Evolutionary conservation across 2,329 filamentous ascomycete genomes (phyloP).

Genomic region (Aspergillus sp.): DNA sequence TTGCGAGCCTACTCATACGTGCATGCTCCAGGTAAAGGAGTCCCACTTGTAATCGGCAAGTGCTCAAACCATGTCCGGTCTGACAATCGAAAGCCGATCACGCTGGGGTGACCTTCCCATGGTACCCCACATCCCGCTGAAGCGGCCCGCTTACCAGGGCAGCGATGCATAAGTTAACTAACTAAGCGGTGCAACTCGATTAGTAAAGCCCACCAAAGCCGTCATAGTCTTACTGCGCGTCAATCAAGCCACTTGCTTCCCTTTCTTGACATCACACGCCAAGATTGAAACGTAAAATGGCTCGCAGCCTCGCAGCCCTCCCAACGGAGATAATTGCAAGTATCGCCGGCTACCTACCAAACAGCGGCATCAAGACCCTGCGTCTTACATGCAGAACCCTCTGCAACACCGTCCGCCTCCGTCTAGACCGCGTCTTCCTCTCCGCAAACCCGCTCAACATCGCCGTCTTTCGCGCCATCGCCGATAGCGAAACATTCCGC

Average conservation of each 20-base stretch:
- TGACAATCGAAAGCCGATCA: too few species aligned
- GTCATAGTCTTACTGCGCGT: too few species aligned
- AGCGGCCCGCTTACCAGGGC: too few species aligned
- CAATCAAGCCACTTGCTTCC: too few species aligned
- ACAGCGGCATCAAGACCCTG: slow-evolving; percentile 27
- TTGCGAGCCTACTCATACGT: too few species aligned
- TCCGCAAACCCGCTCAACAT: slow-evolving; percentile 43
- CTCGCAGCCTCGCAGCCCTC: not conserved
- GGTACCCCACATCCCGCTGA: too few species aligned
- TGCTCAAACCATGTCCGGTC: too few species aligned
- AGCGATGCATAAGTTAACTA: too few species aligned
- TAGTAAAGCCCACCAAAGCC: too few species aligned
- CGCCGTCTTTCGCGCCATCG: slow-evolving; percentile 36
- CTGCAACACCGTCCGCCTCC: slow-evolving; percentile 18
- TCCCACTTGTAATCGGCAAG: too few species aligned
- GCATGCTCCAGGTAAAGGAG: too few species aligned
- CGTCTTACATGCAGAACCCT: slow-evolving; percentile 25
- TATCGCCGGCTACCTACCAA: slow-evolving; percentile 17
- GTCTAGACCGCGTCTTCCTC: slow-evolving; percentile 40
- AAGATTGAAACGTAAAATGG: not conserved
- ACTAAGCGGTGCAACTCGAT: too few species aligned
- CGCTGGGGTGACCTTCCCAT: not conserved
- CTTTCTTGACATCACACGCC: not conserved
- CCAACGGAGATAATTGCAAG: not conserved
- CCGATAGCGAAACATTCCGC: slow-evolving; percentile 36